These are phyloP conservation scores for Rhizophagus sp. DNA, from an alignment of 192 early-diverging fungal species.

Conservation along the genomic window DNA sequence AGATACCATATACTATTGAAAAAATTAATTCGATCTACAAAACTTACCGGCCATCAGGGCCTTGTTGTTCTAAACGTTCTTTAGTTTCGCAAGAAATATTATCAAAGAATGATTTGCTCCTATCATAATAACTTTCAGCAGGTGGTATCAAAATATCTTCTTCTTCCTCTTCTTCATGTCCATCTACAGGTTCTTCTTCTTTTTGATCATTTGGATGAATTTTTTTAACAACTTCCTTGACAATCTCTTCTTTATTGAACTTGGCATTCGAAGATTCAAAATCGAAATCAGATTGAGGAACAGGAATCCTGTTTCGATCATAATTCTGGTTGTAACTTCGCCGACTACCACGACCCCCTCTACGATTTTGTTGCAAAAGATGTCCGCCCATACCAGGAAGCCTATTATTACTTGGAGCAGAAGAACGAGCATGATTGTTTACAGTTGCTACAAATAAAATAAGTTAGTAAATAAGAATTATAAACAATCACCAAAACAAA, in stretches of 20 bases:
- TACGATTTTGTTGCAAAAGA: conserved; percentile 45
- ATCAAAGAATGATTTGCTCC: conserved; percentile 90
- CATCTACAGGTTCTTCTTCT: conserved; percentile 33
- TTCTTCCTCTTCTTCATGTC: conserved; percentile 53
- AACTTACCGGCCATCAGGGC: conserved; percentile 52
- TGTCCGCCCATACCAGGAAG: conserved; percentile 58
- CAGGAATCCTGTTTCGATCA: conserved; percentile 45
- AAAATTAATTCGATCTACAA: neutral
- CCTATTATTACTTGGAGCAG: conserved; percentile 41
- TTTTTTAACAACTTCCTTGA: conserved; percentile 68
- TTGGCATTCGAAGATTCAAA: conserved; percentile 96
- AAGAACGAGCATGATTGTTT: conserved; percentile 23
- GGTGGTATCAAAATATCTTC: conserved; percentile 54
- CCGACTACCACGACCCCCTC: conserved; percentile 46
- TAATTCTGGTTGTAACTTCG: conserved; percentile 41
- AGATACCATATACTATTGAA: neutral
- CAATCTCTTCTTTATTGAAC: conserved; percentile 86
- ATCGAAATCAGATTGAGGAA: conserved; percentile 83
- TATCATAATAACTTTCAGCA: conserved; percentile 69
- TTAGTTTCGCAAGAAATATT: conserved; percentile 97
- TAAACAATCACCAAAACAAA: neutral
- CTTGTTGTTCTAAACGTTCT: conserved; percentile 68
- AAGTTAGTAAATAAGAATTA: neutral
- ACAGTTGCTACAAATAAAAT: neutral
- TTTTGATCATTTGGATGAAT: conserved; percentile 42